Conservation (phyloP, 257 asterid genomes). For the Apocynum venetum region DNA sequence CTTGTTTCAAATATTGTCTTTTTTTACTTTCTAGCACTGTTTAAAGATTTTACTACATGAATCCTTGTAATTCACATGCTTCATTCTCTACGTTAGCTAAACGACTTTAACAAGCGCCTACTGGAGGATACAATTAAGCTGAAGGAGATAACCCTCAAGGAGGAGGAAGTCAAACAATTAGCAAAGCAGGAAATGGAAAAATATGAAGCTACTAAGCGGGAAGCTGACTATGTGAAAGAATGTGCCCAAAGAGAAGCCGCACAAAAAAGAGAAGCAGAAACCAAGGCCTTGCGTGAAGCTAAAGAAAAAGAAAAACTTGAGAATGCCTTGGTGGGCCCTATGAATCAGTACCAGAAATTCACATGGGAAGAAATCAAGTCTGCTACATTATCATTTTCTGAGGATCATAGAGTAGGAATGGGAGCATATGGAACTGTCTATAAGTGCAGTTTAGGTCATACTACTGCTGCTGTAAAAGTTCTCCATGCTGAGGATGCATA, state of each 20-base stretch:
- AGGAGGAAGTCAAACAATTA: slow-evolving; percentile 68
- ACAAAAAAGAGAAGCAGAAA: slow-evolving; percentile 68
- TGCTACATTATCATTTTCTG: slow-evolving; percentile 69
- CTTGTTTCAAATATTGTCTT: neutral
- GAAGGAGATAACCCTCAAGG: slow-evolving; percentile 50
- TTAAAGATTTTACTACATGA: neutral
- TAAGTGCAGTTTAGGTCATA: slow-evolving; percentile 73
- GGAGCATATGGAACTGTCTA: slow-evolving; percentile 92
- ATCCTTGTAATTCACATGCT: neutral
- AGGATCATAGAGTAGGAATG: slow-evolving; percentile 69
- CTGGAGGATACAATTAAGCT: slow-evolving; percentile 63
- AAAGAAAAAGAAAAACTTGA: slow-evolving; percentile 71
- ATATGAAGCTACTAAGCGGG: slow-evolving; percentile 54
- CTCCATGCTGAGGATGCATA: slow-evolving; percentile 58
- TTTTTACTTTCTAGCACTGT: neutral
- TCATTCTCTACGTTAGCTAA: slow-evolving; percentile 41
- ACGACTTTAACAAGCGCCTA: slow-evolving; percentile 55
- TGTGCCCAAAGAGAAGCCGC: slow-evolving; percentile 69
- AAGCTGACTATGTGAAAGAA: slow-evolving; percentile 54
- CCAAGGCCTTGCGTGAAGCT: slow-evolving; percentile 39
- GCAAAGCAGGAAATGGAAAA: slow-evolving; percentile 55
- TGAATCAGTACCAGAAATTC: slow-evolving; percentile 52
- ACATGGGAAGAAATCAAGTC: slow-evolving; percentile 76
- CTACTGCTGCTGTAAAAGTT: slow-evolving; percentile 78
- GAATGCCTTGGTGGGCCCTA: slow-evolving; percentile 47